Percentiles rank a stretch among this genome's conserved stretches.
phyloP scores from a whole-genome alignment of 2,329 filamentous ascomycete species.

The Myriosclerotinia scirpicola region DNA sequence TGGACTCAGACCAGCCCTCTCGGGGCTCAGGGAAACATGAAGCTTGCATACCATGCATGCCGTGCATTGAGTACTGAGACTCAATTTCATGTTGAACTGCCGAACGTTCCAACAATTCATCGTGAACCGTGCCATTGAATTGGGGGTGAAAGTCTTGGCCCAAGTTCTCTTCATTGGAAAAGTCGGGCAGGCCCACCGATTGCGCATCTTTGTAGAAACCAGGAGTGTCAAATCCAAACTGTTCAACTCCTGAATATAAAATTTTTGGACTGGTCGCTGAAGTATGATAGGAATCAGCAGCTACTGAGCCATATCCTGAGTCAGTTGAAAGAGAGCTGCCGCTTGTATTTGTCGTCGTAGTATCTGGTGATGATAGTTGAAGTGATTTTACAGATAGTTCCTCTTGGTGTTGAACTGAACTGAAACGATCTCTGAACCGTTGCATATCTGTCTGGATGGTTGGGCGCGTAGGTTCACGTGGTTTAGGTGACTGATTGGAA shows the following conservation, averaged over 20 bases:
- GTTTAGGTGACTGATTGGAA: not conserved
- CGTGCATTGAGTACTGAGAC: no score
- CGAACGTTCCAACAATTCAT: not conserved
- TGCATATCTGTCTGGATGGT: not conserved
- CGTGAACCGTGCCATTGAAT: not conserved
- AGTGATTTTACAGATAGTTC: no score
- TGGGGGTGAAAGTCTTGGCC: not conserved
- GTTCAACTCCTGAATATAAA: not conserved
- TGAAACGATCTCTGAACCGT: not conserved
- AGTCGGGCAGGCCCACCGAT: not conserved
- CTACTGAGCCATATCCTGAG: not conserved
- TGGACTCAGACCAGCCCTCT: no score
- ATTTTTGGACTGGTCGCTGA: not conserved
- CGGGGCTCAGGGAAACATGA: not conserved
- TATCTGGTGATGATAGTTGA: not conserved
- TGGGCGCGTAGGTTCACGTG: not conserved
- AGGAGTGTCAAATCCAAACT: not conserved
- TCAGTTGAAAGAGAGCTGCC: not conserved
- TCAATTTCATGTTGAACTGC: not conserved
- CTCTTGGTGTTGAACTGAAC: not conserved
- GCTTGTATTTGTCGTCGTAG: not conserved
- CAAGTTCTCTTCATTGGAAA: not conserved
- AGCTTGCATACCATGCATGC: not conserved
- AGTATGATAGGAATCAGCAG: not conserved
- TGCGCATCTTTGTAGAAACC: not conserved